A percentile compares a stretch with the other conserved stretches of the same genome.
phyloP scores from a whole-genome alignment of 1,284 basidiomycete species.

The Fistulinella cinereoalba region DNA sequence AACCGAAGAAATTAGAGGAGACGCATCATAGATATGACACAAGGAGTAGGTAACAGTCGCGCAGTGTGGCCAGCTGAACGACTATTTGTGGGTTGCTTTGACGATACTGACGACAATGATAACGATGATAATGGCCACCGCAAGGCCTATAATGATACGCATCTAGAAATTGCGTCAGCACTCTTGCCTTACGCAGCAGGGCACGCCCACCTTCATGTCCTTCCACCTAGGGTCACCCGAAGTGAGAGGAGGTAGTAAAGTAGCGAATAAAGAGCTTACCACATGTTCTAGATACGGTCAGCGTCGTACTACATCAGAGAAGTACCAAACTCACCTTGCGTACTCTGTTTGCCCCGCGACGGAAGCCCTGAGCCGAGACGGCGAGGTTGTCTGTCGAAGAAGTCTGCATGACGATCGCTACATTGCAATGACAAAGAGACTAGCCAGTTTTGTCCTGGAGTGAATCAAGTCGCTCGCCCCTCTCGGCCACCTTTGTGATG shows the following conservation, averaged over 20 bases:
- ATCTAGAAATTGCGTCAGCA: constrained; percentile 49
- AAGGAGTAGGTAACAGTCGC: constrained; percentile 13
- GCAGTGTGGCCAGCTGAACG: neutral
- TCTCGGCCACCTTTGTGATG: constrained; percentile 93
- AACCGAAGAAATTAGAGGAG: constrained; percentile 22
- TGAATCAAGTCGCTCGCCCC: constrained; percentile 91
- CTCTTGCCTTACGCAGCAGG: constrained; percentile 1
- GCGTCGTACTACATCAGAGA: constrained; percentile 20
- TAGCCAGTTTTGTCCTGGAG: constrained; percentile 97
- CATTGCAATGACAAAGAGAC: constrained; percentile 31
- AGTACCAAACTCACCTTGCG: constrained; percentile 75
- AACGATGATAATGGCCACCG: constrained; percentile 84
- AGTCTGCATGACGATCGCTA: neutral
- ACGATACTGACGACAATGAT: constrained; percentile 94
- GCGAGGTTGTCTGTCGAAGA: constrained; percentile 81
- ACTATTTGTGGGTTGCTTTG: constrained; percentile 63
- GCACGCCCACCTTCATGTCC: constrained; percentile 81
- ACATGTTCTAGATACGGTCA: constrained; percentile 64
- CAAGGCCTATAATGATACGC: constrained; percentile 87
- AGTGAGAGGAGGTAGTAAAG: constrained; percentile 8
- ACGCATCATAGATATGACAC: constrained; percentile 39
- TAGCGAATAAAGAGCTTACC: constrained; percentile 49
- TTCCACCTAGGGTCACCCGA: constrained; percentile 71
- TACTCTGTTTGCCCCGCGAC: constrained; percentile 94
- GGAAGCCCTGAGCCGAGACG: constrained; percentile 98